These are phyloP conservation scores for Dimargaris verticillata DNA, from an alignment of 192 early-diverging fungal genomes.

Conservation along the genomic window DNA sequence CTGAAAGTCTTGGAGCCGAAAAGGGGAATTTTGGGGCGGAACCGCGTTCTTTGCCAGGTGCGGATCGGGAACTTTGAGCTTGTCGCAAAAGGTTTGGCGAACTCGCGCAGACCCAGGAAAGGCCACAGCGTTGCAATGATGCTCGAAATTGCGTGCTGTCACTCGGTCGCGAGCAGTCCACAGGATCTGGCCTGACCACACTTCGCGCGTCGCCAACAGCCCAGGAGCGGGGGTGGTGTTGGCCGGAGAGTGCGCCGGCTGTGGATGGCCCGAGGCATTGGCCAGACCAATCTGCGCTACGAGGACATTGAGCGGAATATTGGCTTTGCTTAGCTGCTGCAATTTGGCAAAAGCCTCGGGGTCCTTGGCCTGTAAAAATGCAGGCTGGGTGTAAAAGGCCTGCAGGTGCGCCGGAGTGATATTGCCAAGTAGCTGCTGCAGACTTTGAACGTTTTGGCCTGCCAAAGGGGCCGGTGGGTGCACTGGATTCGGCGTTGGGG, in stretches of 20 bases:
- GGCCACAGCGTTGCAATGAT: neutral
- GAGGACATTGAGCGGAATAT: neutral
- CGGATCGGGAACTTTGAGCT: neutral
- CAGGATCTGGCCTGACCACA: constrained; percentile 3
- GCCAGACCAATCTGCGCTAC: too few species aligned
- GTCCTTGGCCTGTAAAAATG: neutral
- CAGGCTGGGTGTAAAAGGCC: too few species aligned
- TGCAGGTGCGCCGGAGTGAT: too few species aligned
- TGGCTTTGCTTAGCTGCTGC: neutral
- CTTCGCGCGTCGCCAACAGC: neutral
- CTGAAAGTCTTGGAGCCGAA: neutral
- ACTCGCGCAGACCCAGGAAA: neutral
- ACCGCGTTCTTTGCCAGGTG: neutral
- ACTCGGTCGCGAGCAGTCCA: constrained; percentile 3
- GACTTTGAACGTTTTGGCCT: too few species aligned
- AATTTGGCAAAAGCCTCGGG: neutral
- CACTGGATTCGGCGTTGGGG: too few species aligned
- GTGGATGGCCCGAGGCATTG: neutral
- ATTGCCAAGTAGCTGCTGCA: too few species aligned
- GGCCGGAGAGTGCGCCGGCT: neutral
- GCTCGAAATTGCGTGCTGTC: neutral
- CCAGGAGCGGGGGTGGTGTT: neutral
- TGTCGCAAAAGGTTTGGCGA: neutral
- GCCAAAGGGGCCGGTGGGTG: too few species aligned
- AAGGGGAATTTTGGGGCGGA: neutral